Evolutionary conservation across 2,329 filamentous ascomycete species (phyloP).

Genomic region (Ophiostoma tasmaniense): DNA sequence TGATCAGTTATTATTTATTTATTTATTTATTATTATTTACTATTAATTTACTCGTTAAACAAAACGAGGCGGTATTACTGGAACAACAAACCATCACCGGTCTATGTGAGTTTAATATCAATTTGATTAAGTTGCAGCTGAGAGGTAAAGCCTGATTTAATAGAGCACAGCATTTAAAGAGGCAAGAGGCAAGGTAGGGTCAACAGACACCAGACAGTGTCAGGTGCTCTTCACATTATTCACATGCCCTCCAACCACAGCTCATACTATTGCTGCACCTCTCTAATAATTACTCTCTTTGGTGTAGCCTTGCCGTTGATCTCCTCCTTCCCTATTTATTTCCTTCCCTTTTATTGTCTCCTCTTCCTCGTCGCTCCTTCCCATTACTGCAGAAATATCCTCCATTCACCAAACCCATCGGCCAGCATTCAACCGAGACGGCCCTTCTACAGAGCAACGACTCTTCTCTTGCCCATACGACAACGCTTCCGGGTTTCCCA

Average conservation of each 20-base stretch:
- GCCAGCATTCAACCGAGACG: neutral
- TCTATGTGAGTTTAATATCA: neutral
- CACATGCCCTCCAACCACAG: neutral
- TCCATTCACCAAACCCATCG: neutral
- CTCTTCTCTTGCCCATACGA: neutral
- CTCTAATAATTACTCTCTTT: slow-evolving; percentile 1
- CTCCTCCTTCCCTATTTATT: neutral
- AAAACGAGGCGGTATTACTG: neutral
- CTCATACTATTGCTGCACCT: neutral
- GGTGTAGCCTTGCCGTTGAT: neutral
- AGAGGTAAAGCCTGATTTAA: neutral
- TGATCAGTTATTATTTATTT: no score
- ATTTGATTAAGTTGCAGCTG: neutral
- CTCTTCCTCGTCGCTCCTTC: no score
- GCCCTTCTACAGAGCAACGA: neutral
- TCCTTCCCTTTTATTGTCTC: neutral
- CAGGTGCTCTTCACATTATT: neutral
- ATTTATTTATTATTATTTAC: neutral
- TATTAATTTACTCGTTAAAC: neutral
- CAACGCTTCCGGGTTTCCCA: neutral
- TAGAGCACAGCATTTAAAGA: neutral
- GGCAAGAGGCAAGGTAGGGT: neutral
- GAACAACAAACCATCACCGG: neutral
- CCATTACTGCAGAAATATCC: neutral
- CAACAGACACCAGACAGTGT: neutral